These are phyloP conservation scores for Suillus sp. DNA, from an alignment of 768 basidiomycete genomes.

Conservation along the genomic window DNA sequence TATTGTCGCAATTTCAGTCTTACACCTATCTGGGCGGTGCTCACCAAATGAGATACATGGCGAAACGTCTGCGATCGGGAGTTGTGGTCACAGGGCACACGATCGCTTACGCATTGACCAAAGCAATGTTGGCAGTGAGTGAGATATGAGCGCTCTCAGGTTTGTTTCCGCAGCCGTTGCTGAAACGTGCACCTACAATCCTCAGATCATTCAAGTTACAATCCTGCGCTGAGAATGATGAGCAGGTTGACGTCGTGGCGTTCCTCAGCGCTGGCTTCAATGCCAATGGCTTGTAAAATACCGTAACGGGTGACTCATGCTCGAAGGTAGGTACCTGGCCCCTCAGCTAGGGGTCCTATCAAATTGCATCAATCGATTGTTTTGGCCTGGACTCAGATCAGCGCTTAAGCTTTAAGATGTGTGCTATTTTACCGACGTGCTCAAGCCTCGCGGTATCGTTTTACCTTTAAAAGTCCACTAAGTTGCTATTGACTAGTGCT, in stretches of 20 bases:
- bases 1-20: slow-evolving; percentile 14
- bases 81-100: not conserved
- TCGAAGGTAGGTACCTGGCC: not conserved
- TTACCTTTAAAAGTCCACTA: not conserved
- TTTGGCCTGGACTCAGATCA: not conserved
- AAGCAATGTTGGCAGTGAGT: not conserved
- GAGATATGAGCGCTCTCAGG: not conserved
- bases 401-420: not conserved
- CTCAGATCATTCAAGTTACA: not conserved
- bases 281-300: not conserved
- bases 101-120: not conserved
- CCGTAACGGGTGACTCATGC: not conserved
- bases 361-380: not conserved
- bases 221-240: not conserved
- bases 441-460: not conserved
- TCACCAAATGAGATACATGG: not conserved
- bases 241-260: not conserved
- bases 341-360: not conserved
- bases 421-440: not conserved
- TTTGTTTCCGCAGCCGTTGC: not conserved
- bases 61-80: no score
- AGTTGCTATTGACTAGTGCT: not conserved
- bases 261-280: not conserved
- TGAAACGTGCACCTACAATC: not conserved
- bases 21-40: not conserved